Base-by-base conservation (phyloP, 768 basidiomycete genomes). In the Terana coerulea region DNA sequence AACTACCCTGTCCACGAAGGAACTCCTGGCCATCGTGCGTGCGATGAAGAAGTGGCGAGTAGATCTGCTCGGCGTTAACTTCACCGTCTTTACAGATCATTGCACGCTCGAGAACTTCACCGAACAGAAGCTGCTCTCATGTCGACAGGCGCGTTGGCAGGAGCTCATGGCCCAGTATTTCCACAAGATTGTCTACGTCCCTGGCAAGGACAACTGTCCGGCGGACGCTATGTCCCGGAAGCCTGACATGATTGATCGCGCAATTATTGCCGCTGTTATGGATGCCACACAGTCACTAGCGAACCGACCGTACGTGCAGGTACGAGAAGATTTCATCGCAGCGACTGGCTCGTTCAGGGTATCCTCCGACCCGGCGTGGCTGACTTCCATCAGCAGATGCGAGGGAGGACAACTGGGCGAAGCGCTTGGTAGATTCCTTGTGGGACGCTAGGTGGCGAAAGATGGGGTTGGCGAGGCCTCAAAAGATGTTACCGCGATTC, bases 161-260 rank as follows among this genome's bases (percentile, higher is more conserved):
- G 66, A 76, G 49, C 67, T 69, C 19, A 52, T 80, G 0, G 48
- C 56, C 0, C 58, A 69, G 15, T 79, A 73, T 49, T 67, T 76
- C 34, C 61, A 60, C 41, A 35, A 55, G 0, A 68, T 75, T 15
- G 44, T 48, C 3, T 76, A 75, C 48, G 52, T 78, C 61, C 43
- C 58, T 0, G 76, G 76, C 0, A 56, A 59, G 0, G 64, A 69
- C 3, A 77, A 80, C 52, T 57, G 65, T 0, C 53, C 72, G 0
- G 67, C 71, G 0, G 75, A 79, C 58, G 67, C 73, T 0, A 56
- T 79, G 5, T 78, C 74, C 0, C 58, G 68, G 29, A 21, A 70
- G 41, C 50, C 34, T 25, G n/a, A 46, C 2, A 31, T n/a, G n/a
- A n/a, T n/a, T n/a, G n/a, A n/a, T n/a, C n/a, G n/a, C n/a, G n/a